Evolutionary conservation across 2,329 filamentous ascomycete genomes (phyloP).

Genomic region (Corinectria fuckeliana): DNA sequence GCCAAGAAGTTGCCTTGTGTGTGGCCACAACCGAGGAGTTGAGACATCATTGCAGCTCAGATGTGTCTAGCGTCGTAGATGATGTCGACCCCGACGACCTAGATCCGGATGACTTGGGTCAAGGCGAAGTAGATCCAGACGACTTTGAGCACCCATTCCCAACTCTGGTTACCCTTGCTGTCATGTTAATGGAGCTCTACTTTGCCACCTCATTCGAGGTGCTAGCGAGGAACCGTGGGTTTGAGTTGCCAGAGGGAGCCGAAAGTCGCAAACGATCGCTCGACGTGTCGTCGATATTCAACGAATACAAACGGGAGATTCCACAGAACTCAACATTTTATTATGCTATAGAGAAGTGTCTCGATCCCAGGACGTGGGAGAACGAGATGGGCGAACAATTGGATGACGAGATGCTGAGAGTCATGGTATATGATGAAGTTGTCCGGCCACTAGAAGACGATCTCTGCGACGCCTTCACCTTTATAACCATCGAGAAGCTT

Average conservation of each 20-base stretch:
- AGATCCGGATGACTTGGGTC: background rate
- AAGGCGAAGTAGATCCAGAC: conserved; percentile 10
- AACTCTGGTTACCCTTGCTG: conserved; percentile 5
- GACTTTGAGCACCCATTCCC: conserved; percentile 10
- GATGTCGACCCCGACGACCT: background rate
- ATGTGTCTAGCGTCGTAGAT: background rate
- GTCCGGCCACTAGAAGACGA: background rate
- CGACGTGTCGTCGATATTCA: conserved; percentile 9
- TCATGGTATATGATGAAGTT: background rate
- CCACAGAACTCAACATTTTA: conserved; percentile 3
- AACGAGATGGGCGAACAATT: background rate
- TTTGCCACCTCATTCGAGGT: conserved; percentile 11
- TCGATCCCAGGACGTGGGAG: conserved; percentile 6
- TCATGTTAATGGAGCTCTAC: conserved; percentile 15
- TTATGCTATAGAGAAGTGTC: conserved; percentile 10
- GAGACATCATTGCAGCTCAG: background rate
- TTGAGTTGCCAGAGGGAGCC: background rate
- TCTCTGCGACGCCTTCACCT: background rate
- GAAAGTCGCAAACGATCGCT: background rate
- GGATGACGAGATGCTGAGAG: background rate
- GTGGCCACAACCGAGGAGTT: background rate
- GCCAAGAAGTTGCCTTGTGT: background rate
- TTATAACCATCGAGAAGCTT: background rate
- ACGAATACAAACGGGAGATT: conserved; percentile 1
- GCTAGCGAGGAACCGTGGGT: background rate